These are phyloP conservation scores for Dendrostoma leiphaemia DNA, from an alignment of 2,329 filamentous ascomycete species.

Conservation along the genomic window DNA sequence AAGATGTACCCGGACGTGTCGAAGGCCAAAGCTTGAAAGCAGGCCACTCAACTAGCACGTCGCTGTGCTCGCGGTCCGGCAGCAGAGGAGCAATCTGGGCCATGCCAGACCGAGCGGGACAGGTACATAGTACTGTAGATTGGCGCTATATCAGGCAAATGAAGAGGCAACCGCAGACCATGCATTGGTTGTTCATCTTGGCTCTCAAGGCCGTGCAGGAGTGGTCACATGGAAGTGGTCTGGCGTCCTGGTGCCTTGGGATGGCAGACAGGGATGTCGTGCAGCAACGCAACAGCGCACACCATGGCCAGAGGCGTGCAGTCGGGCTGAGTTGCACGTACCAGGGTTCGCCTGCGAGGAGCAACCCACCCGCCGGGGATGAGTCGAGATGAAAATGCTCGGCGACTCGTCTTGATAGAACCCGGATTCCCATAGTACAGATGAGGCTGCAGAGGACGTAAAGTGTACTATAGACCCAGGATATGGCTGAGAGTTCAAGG, in stretches of 20 bases:
- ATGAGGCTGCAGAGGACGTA: neutral
- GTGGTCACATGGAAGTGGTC: neutral
- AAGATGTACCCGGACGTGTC: neutral
- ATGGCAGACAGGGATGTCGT: slow-evolving; percentile 8
- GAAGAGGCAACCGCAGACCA: neutral
- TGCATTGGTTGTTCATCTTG: neutral
- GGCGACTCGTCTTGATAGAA: neutral
- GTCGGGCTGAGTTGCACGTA: slow-evolving; percentile 11
- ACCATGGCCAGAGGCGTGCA: neutral
- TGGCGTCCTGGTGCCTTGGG: neutral
- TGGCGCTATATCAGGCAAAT: neutral
- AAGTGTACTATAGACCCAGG: neutral
- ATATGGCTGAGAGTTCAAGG: neutral
- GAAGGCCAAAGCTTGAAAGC: neutral
- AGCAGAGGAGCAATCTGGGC: neutral
- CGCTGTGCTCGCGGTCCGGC: too few species aligned
- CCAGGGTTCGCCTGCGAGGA: slow-evolving; percentile 11
- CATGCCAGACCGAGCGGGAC: neutral
- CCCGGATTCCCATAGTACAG: neutral
- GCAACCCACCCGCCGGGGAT: neutral
- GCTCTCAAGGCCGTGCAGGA: neutral
- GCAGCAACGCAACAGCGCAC: too few species aligned
- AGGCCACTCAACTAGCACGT: neutral
- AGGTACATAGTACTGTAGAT: neutral
- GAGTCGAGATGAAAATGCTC: slow-evolving; percentile 2